A percentile compares a stretch with the other conserved stretches of the same genome.
Evolutionary conservation across 2,329 filamentous ascomycete genomes (phyloP).

Genomic region (Beauveria caledonica): DNA sequence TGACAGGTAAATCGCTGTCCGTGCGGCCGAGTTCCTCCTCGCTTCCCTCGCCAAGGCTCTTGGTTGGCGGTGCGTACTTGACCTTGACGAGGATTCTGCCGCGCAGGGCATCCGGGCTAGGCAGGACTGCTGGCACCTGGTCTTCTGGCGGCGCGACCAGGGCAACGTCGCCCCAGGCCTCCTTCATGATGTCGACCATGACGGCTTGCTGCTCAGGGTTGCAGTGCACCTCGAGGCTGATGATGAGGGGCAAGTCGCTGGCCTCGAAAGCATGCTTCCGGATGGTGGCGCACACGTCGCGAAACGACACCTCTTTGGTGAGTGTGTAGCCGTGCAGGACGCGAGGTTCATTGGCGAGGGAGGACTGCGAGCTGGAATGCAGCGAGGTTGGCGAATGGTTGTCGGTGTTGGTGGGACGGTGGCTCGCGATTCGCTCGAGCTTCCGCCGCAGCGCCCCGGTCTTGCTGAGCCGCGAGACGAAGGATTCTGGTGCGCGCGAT

Average conservation of each 20-base stretch:
- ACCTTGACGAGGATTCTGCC: constrained; percentile 81
- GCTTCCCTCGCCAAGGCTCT: constrained; percentile 18
- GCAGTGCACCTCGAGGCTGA: constrained; percentile 90
- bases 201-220: constrained; percentile 69
- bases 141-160: constrained; percentile 49
- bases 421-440: constrained; percentile 26
- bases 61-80: constrained; percentile 51
- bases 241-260: constrained; percentile 77
- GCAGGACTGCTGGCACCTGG: constrained; percentile 43
- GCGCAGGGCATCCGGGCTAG: constrained; percentile 60
- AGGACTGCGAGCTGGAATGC: constrained; percentile 13
- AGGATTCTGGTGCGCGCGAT: constrained; percentile 40
- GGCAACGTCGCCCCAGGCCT: constrained; percentile 64
- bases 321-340: constrained; percentile 86
- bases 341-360: constrained; percentile 53
- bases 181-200: constrained; percentile 88
- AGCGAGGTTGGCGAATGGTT: neutral
- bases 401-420: constrained; percentile 16
- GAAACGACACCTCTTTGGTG: constrained; percentile 80
- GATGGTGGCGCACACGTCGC: constrained; percentile 76
- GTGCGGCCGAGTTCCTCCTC: constrained; percentile 22
- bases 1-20: constrained; percentile 25
- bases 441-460: constrained; percentile 37
- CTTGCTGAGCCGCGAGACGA: constrained; percentile 39
- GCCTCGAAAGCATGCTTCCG: constrained; percentile 67